Base-by-base conservation (phyloP, 163 green algal genomes). In the Scenedesmus sp. region DNA sequence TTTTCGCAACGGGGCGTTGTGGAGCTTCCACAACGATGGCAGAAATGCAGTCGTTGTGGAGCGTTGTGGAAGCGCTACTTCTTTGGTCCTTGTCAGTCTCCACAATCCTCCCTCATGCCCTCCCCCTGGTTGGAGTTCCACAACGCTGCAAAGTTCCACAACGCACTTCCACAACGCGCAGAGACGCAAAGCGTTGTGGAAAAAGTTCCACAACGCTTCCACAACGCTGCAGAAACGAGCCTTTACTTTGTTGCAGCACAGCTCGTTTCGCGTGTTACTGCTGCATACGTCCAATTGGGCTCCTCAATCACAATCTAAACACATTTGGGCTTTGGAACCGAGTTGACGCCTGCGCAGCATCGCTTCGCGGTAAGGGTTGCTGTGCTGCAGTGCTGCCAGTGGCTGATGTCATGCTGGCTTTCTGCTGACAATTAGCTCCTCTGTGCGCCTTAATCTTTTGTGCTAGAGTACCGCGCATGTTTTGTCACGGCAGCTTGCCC, bases 401-500 rank as follows among this genome's bases (percentile, higher is more conserved):
- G 70, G 70, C 20, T 79, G 70, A 79, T 79, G 70, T 79, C 70
- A 79, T 79, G 23, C 70, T 79, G 46, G 23, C 70, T 79, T 52
- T 3, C 2, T 52, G 70, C 70, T 2, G 18, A 4, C 23, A 79
- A 52, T 15, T 15, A 23, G 70, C 2, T 79, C 5, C 18, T 52
- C 3, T 52, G 20, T 15, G 23, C 23, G 2, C 46, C 23, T 23
- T 52, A 34, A 3, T 5, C 10, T 5, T 5, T 13, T 18, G 64
- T 73, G 64, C 20, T 7, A 5, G 66, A 34, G 16, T 34, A 8
- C 26, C 16, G 3, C 70, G 66, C 4, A 12, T 23, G 4, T 70
- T 70, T 16, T 26, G 70, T 79, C 23, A 13, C 70, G 23, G 23
- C 70, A 79, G 70, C 70, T 79, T 52, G 23, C 23, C 12, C 2